Base-by-base conservation (phyloP, 306 rosid species). In the Aeschynomene evenia region DNA sequence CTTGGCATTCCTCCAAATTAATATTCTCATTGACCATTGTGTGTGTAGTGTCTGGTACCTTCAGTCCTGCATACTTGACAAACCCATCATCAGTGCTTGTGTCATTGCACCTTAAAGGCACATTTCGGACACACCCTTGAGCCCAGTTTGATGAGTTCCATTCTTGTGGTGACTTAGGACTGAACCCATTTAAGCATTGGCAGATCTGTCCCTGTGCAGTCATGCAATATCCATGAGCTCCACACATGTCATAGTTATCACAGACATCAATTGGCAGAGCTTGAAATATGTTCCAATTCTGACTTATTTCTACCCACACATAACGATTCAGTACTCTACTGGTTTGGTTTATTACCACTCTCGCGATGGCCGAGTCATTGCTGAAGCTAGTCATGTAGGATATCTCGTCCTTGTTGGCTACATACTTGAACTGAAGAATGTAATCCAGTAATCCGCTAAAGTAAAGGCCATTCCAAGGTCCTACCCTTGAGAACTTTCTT, bases 391-490 rank as follows among this genome's bases (percentile, higher is more conserved):
- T 72, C 0, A 0, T 20, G 37, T 21, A 54, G 63, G 16, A 83
- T 0, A 20, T 67, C 70, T 79, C 87, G 51, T 72, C 52, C 13
- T 68, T 55, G 1, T 56, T 76, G 3, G 49, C 37, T 15, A 62
- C 37, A n/a, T 13, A 76, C 2, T 23, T n/a, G 74, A 1, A 72
- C 15, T 18, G 7, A 23, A 11, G 60, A 62, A 67, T 12, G 10
- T 57, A 24, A 15, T 33, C 63, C n/a, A 80, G 80, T 20, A 70
- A 0, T 2, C 80, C 86, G 50, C 80, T 78, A 10, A 6, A 39
- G 15, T 62, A 1, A 0, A 73, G 28, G 7, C 85, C 82, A 79
- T 66, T 78, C 77, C 81, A 71, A 5, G 85, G 81, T 57, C 82
- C 84, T 13, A 5, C 0, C 9, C 84, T 18, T 20, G 8, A 13